These are phyloP conservation scores for Didymella pinodella DNA, from an alignment of 2,329 filamentous ascomycete species.

Conservation along the genomic window DNA sequence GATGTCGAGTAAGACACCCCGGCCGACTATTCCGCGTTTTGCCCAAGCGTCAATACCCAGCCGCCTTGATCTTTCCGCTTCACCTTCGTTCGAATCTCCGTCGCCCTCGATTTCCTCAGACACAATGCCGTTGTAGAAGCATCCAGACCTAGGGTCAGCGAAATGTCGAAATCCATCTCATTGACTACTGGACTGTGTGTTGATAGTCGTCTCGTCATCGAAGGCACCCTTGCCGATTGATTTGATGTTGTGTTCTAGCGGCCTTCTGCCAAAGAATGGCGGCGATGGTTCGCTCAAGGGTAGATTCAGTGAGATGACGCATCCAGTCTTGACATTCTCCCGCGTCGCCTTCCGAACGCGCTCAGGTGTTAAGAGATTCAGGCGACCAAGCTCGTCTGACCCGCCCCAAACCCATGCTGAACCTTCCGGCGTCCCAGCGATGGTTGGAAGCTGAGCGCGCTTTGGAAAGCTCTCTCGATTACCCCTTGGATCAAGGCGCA, in stretches of 20 bases:
- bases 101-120: conserved; percentile 7
- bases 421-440: background rate
- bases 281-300: conserved; percentile 62
- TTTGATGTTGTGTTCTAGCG: conserved; percentile 55
- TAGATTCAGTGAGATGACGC: conserved; percentile 66
- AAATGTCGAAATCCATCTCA: conserved; percentile 52
- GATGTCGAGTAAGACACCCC: conserved; percentile 57
- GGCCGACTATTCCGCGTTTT: conserved; percentile 63
- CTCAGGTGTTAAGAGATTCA: conserved; percentile 67
- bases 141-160: conserved; percentile 35
- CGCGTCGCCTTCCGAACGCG: conserved; percentile 61
- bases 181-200: conserved; percentile 46
- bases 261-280: conserved; percentile 64
- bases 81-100: conserved; percentile 8
- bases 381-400: conserved; percentile 59
- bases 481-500: conserved; percentile 33
- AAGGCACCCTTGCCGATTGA: conserved; percentile 28
- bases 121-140: conserved; percentile 45
- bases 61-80: conserved; percentile 32
- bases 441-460: background rate
- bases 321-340: conserved; percentile 61
- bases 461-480: conserved; percentile 18
- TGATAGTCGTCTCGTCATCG: conserved; percentile 44
- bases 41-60: conserved; percentile 54
- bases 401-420: conserved; percentile 40